Conservation (phyloP, 208 protist species). For the Acanthamoeba royreba region DNA sequence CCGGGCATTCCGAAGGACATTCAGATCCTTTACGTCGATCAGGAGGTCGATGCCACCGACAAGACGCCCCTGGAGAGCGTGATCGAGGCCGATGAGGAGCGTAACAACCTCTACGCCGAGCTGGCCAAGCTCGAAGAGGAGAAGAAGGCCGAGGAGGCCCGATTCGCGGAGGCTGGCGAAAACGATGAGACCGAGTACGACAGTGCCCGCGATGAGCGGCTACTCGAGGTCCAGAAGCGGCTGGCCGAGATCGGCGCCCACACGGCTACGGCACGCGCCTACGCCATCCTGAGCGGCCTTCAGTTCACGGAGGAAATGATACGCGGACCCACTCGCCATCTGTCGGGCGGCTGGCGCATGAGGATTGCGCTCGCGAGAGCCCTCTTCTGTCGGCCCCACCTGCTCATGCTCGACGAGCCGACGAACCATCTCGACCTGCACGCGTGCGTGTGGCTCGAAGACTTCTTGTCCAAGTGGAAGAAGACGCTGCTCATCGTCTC, state of each 20-base stretch:
- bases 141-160: background rate
- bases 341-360: conserved; percentile 97
- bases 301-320: conserved; percentile 93
- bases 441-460: conserved; percentile 95
- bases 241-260: conserved; percentile 93
- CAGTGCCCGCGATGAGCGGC: background rate
- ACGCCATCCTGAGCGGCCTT: conserved; percentile 82
- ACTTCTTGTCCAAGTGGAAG: conserved; percentile 91
- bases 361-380: conserved; percentile 94
- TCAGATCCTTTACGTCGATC: conserved; percentile 34
- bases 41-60: conserved; percentile 54
- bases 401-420: conserved; percentile 96
- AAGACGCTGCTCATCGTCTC: conserved; percentile 93
- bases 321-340: conserved; percentile 58
- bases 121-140: conserved; percentile 58
- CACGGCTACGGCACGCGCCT: conserved; percentile 82
- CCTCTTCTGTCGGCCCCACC: conserved; percentile 91
- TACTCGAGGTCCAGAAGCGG: conserved; percentile 34
- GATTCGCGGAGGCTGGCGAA: conserved; percentile 79
- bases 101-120: too few species aligned
- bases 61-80: conserved; percentile 73
- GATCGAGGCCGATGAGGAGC: too few species aligned
- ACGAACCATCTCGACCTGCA: conserved; percentile 97
- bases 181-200: conserved; percentile 90
- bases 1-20: conserved; percentile 75